These are phyloP conservation scores for Mucor lusitanicus DNA, from an alignment of 371 early-diverging fungal genomes.

Conservation along the genomic window DNA sequence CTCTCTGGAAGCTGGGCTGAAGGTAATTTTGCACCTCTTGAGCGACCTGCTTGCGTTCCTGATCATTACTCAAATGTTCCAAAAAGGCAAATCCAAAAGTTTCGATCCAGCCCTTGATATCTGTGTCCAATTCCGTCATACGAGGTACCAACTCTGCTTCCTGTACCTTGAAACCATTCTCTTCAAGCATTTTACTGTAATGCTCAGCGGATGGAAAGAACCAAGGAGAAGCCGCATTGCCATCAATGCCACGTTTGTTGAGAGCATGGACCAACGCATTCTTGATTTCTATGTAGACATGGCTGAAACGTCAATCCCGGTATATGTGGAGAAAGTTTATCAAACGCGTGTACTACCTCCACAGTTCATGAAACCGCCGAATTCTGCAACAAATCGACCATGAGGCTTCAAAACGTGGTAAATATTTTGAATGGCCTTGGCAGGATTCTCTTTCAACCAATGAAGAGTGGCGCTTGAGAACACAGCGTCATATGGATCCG, in stretches of 20 bases:
- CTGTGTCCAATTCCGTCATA: conserved; percentile 55
- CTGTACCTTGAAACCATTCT: conserved; percentile 58
- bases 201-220: conserved; percentile 62
- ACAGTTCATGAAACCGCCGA: conserved; percentile 60
- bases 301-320: neutral
- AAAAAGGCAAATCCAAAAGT: conserved; percentile 67
- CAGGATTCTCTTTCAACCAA: conserved; percentile 72
- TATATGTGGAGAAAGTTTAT: no score
- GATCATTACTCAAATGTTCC: conserved; percentile 32
- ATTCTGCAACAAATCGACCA: conserved; percentile 67
- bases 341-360: conserved; percentile 23
- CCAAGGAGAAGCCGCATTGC: conserved; percentile 62
- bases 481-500: conserved; percentile 55
- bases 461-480: conserved; percentile 72
- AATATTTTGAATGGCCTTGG: conserved; percentile 60
- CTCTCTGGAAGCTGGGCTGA: conserved; percentile 46
- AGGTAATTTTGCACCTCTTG: conserved; percentile 57
- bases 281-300: conserved; percentile 41
- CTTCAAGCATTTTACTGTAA: conserved; percentile 56
- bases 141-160: conserved; percentile 55
- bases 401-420: conserved; percentile 53
- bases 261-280: conserved; percentile 58
- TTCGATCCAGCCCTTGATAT: conserved; percentile 67
- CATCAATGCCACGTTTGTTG: conserved; percentile 57
- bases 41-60: conserved; percentile 40